phyloP scores from a whole-genome alignment of 352 stramenopile genomes.

The Aphanomyces euteiches region DNA sequence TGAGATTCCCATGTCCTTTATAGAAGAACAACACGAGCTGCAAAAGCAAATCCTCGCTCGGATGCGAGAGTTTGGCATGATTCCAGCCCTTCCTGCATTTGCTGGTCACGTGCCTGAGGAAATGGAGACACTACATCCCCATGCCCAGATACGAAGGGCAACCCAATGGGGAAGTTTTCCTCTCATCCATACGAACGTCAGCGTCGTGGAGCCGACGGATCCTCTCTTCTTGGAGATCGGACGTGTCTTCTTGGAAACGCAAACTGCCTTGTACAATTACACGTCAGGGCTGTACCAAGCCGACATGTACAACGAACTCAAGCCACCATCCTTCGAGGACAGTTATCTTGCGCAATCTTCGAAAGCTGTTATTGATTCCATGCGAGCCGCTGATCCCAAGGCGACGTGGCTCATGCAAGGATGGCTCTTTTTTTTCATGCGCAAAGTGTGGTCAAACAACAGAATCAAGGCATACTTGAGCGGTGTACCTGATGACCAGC shows the following conservation, averaged over 20 bases:
- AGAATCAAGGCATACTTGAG: constrained; percentile 48
- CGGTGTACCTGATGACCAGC: constrained; percentile 51
- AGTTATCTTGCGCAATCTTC: constrained; percentile 47
- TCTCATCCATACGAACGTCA: too few species aligned
- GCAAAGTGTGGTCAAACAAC: constrained; percentile 67
- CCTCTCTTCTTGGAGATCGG: constrained; percentile 80
- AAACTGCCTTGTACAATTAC: constrained; percentile 60
- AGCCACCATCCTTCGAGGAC: constrained; percentile 58
- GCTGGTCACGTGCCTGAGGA: constrained; percentile 84
- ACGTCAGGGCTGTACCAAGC: constrained; percentile 73
- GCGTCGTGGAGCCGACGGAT: constrained; percentile 56
- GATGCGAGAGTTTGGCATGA: constrained; percentile 87
- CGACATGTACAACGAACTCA: constrained; percentile 82
- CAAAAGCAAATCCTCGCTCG: constrained; percentile 75
- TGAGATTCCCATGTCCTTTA: constrained; percentile 73
- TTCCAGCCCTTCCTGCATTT: constrained; percentile 87
- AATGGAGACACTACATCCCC: constrained; percentile 62
- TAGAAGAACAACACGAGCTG: constrained; percentile 74
- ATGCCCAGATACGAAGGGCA: constrained; percentile 75
- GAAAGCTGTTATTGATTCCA: constrained; percentile 67
- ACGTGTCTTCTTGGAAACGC: constrained; percentile 64
- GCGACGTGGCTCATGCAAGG: constrained; percentile 82
- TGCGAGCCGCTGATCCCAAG: constrained; percentile 59
- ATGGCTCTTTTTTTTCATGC: constrained; percentile 59
- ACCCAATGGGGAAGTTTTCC: constrained; percentile 74